Percentiles rank a stretch among this genome's conserved stretches.
phyloP scores from a whole-genome alignment of 1,139 yeast species.

The Yamadazyma blattariae region DNA sequence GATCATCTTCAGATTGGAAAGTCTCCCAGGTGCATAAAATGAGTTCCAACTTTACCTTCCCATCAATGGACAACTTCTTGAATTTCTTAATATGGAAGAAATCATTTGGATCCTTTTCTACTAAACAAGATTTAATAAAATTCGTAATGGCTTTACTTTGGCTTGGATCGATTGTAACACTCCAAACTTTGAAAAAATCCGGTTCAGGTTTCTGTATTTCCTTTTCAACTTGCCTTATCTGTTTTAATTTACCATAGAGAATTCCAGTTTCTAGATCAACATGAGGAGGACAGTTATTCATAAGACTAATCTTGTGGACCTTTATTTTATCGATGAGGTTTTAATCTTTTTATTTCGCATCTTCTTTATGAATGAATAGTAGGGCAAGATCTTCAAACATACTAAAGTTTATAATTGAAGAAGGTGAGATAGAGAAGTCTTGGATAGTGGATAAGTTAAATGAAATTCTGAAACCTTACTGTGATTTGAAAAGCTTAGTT shows the following conservation, averaged over 20 bases:
- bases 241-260: constrained; percentile 47
- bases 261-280: constrained; percentile 49
- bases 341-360: too few species aligned
- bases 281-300: constrained; percentile 9
- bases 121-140: constrained; percentile 25
- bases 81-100: constrained; percentile 36
- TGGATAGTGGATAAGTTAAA: not conserved
- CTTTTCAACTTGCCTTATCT: constrained; percentile 34
- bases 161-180: constrained; percentile 33
- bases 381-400: not conserved
- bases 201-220: constrained; percentile 19
- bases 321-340: too few species aligned
- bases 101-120: constrained; percentile 24
- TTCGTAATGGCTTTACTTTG: constrained; percentile 26
- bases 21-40: constrained; percentile 27
- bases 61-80: constrained; percentile 16
- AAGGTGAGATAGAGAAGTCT: not conserved
- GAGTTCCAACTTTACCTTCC: constrained; percentile 16
- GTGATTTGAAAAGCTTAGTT: not conserved
- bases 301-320: not conserved
- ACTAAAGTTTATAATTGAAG: not conserved
- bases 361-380: too few species aligned
- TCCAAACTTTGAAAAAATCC: constrained; percentile 54
- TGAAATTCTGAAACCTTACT: not conserved
- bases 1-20: constrained; percentile 7